Evolutionary conservation across 2,329 filamentous ascomycete genomes (phyloP).

Genomic region (Bisporella sp.): DNA sequence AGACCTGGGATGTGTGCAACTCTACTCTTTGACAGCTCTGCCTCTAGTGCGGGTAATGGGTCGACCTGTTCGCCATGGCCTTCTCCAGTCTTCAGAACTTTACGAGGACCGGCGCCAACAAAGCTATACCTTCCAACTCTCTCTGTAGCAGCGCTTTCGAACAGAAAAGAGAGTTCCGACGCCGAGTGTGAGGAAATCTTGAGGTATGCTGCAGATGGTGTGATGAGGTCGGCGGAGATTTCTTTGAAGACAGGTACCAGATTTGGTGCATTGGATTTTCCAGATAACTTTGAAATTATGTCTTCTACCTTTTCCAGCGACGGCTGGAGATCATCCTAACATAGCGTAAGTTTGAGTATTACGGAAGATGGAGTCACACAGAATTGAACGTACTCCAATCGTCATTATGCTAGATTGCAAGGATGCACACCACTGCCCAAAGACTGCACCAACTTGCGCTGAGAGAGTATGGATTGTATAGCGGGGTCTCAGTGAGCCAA

Average conservation of each 20-base stretch:
- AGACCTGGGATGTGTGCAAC: conserved; percentile 80
- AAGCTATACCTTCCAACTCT: conserved; percentile 95
- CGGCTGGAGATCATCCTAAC: conserved; percentile 46
- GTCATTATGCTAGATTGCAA: too few species aligned
- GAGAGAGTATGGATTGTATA: too few species aligned
- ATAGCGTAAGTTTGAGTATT: conserved; percentile 16
- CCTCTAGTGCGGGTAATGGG: conserved; percentile 75
- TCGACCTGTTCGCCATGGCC: conserved; percentile 81
- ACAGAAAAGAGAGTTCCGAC: conserved; percentile 83
- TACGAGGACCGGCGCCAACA: conserved; percentile 72
- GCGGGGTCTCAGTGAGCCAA: too few species aligned
- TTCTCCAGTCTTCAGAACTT: conserved; percentile 80
- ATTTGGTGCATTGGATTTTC: conserved; percentile 55
- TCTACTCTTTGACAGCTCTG: conserved; percentile 69
- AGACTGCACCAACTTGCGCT: too few species aligned
- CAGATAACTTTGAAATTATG: conserved; percentile 43
- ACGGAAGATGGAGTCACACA: neutral
- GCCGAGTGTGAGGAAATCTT: conserved; percentile 73
- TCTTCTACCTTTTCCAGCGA: conserved; percentile 53
- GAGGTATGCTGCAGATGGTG: conserved; percentile 89
- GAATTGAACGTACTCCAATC: too few species aligned
- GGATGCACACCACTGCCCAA: too few species aligned
- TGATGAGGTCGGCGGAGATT: conserved; percentile 87
- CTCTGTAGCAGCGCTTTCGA: conserved; percentile 92
- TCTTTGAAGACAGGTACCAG: conserved; percentile 77